Evolutionary conservation across 768 basidiomycete species (phyloP).

Genomic region (Trichaptum fuscoviolaceum): DNA sequence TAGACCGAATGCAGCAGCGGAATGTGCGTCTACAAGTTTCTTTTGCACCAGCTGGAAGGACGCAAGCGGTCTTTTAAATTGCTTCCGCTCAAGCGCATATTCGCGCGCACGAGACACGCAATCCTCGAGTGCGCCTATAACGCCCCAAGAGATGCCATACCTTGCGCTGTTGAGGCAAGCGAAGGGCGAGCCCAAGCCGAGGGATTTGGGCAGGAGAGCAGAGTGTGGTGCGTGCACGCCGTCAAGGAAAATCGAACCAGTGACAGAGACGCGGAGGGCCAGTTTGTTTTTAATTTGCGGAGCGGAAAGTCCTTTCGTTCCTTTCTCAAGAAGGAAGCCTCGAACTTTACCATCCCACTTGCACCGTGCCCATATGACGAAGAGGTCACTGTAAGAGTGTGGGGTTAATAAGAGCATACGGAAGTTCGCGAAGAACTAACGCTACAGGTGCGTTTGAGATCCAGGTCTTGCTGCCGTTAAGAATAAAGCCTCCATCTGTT

Average conservation of each 20-base stretch:
- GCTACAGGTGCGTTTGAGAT: conserved; percentile 92
- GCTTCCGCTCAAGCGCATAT: conserved; percentile 86
- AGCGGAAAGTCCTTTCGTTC: conserved; percentile 72
- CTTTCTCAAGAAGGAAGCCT: conserved; percentile 91
- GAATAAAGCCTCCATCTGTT: conserved; percentile 73
- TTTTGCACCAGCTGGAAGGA: conserved; percentile 98
- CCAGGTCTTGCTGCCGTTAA: conserved; percentile 97
- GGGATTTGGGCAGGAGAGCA: conserved; percentile 69
- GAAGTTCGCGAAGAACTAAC: conserved; percentile 36
- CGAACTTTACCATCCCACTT: conserved; percentile 91
- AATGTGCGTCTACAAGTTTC: conserved; percentile 92
- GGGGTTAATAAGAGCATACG: conserved; percentile 9
- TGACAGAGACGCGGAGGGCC: conserved; percentile 78
- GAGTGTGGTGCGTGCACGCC: conserved; percentile 72
- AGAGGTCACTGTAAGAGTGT: conserved; percentile 58
- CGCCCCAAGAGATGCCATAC: conserved; percentile 89
- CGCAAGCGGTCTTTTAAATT: conserved; percentile 86
- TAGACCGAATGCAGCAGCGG: conserved; percentile 75
- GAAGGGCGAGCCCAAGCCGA: conserved; percentile 82
- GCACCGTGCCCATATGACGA: conserved; percentile 91
- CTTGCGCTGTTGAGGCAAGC: conserved; percentile 89
- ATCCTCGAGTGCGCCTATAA: conserved; percentile 93
- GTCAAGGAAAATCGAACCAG: conserved; percentile 91
- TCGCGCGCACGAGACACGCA: conserved; percentile 71
- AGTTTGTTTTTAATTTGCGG: conserved; percentile 92